These are phyloP conservation scores for Fraxinus xanthoxyloides DNA, from an alignment of 305 asterid species.

Conservation along the genomic window DNA sequence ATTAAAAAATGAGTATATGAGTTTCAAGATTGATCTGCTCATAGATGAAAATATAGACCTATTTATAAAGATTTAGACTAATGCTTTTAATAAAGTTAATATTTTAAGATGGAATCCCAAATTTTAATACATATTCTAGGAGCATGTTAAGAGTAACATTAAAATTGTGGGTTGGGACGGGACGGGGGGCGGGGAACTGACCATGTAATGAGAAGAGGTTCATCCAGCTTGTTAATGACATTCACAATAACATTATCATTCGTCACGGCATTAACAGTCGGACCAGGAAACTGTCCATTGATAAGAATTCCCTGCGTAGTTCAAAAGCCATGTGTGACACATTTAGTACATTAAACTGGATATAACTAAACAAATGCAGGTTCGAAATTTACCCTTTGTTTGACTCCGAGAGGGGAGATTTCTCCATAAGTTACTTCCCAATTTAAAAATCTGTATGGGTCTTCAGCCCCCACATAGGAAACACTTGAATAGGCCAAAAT, in stretches of 20 bases:
- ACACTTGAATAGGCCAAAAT: constrained; percentile 38
- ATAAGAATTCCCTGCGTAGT: constrained; percentile 67
- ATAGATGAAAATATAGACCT: no score
- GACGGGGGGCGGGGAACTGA: constrained; percentile 9
- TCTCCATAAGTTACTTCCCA: constrained; percentile 62
- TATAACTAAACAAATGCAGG: background rate
- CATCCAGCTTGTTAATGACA: constrained; percentile 59
- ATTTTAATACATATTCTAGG: background rate
- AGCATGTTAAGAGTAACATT: background rate
- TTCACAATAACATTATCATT: constrained; percentile 62
- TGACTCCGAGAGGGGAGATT: constrained; percentile 61
- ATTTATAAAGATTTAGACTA: no score
- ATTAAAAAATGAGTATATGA: no score
- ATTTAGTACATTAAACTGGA: background rate
- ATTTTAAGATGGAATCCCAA: no score
- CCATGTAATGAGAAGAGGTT: constrained; percentile 80
- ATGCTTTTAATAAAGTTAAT: no score
- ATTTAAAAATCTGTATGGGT: constrained; percentile 46
- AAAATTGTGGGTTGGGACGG: background rate
- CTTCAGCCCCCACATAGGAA: constrained; percentile 48
- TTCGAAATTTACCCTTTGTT: constrained; percentile 51
- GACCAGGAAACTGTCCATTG: constrained; percentile 82
- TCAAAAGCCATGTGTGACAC: background rate
- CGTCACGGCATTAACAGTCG: constrained; percentile 53
- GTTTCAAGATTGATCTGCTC: no score